Conservation (phyloP, 1,284 basidiomycete species). For the Chalciporus piperatoides region DNA sequence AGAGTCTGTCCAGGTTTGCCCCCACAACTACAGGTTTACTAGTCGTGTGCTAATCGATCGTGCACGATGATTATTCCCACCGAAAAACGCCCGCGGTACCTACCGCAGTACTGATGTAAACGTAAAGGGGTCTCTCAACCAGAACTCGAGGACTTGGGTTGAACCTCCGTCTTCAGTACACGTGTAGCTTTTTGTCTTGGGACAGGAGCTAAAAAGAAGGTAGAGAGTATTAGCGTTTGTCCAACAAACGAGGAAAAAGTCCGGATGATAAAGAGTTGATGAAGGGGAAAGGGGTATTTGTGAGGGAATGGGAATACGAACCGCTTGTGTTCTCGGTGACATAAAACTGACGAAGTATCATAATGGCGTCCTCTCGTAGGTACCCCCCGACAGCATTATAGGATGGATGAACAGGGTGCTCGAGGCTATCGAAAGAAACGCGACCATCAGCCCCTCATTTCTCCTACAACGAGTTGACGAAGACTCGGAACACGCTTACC, state of each 20-base stretch:
- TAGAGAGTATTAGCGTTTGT: conserved; percentile 4
- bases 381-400: conserved; percentile 84
- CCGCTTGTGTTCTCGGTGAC: conserved; percentile 94
- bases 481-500: conserved; percentile 42
- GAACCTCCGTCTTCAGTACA: conserved; percentile 66
- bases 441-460: conserved; percentile 5
- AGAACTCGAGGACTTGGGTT: conserved; percentile 1
- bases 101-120: too few relatives aligned
- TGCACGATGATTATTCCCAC: not conserved
- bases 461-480: not conserved
- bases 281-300: too few relatives aligned
- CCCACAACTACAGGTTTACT: not conserved
- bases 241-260: conserved; percentile 3
- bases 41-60: not conserved
- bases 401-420: conserved; percentile 67
- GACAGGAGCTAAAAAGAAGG: conserved; percentile 51
- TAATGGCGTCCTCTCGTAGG: conserved; percentile 89
- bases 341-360: conserved; percentile 93
- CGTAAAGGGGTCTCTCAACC: not conserved
- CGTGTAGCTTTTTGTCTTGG: conserved; percentile 71
- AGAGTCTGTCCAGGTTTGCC: too few relatives aligned
- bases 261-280: conserved; percentile 6
- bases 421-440: conserved; percentile 39
- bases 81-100: not conserved
- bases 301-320: conserved; percentile 34